Conservation (phyloP, 441 rosid species). For the Rhodomyrtus psidioides region DNA sequence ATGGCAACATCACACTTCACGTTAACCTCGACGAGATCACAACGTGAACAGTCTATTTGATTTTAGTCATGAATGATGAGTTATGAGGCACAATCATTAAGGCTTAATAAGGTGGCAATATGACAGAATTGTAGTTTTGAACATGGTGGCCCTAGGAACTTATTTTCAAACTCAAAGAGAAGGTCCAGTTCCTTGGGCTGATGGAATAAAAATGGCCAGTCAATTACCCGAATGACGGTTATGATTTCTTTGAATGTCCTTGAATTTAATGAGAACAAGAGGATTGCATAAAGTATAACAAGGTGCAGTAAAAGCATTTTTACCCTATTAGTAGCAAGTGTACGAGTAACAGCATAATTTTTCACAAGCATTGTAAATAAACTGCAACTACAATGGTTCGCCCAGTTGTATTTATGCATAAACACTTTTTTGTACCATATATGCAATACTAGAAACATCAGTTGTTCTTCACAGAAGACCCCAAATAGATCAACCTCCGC, state of each 20-base stretch:
- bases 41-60: background rate
- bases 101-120: background rate
- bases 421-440: background rate
- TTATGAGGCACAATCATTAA: background rate
- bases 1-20: background rate
- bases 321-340: background rate
- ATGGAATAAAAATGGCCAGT: background rate
- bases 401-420: background rate
- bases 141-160: background rate
- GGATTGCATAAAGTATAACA: background rate
- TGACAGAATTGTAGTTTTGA: background rate
- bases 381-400: background rate
- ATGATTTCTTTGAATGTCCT: background rate
- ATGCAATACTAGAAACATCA: background rate
- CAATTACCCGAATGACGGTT: background rate
- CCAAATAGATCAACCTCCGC: background rate
- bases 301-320: background rate
- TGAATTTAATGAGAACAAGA: background rate
- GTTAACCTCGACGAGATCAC: background rate
- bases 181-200: background rate
- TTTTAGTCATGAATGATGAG: background rate
- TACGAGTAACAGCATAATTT: background rate
- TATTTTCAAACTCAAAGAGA: background rate
- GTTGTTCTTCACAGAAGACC: background rate
- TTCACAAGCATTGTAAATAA: background rate